Evolutionary conservation across 192 early-diverging fungal genomes (phyloP).

Genomic region (Rhizophlyctis rosea): DNA sequence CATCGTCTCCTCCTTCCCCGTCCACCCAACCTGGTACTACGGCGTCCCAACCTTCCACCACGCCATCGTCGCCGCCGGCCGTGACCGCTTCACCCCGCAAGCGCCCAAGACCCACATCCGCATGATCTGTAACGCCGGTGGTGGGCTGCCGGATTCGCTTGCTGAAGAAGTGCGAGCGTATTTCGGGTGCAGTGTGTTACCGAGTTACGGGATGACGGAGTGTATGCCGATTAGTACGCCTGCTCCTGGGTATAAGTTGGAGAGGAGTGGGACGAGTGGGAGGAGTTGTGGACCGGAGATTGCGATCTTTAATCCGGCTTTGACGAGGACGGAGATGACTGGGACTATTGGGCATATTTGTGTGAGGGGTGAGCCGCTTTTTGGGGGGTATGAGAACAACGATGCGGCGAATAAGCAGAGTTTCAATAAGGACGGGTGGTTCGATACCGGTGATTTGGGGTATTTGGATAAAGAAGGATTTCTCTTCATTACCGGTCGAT

Average conservation of each 20-base stretch:
- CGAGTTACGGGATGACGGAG: slow-evolving; percentile 52
- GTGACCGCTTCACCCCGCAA: slow-evolving; percentile 5
- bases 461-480: slow-evolving; percentile 75
- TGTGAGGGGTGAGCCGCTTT: slow-evolving; percentile 39
- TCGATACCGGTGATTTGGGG: slow-evolving; percentile 85
- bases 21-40: slow-evolving; percentile 30
- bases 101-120: slow-evolving; percentile 27
- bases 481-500: slow-evolving; percentile 71
- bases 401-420: slow-evolving; percentile 18
- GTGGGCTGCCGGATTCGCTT: slow-evolving; percentile 35
- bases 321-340: slow-evolving; percentile 2
- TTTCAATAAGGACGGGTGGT: slow-evolving; percentile 59
- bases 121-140: slow-evolving; percentile 46
- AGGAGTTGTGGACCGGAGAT: slow-evolving; percentile 48
- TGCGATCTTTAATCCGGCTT: slow-evolving; percentile 26
- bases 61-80: slow-evolving; percentile 23
- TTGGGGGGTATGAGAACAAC: slow-evolving; percentile 41
- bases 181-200: slow-evolving; percentile 33
- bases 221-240: slow-evolving; percentile 54
- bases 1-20: slow-evolving; percentile 26
- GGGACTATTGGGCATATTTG: slow-evolving; percentile 40
- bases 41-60: slow-evolving; percentile 83
- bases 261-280: slow-evolving; percentile 40
- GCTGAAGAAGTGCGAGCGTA: slow-evolving; percentile 28
- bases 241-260: slow-evolving; percentile 34